Evolutionary conservation across 1,139 yeast genomes (phyloP).

Genomic region (Pichia kudriavzevii): DNA sequence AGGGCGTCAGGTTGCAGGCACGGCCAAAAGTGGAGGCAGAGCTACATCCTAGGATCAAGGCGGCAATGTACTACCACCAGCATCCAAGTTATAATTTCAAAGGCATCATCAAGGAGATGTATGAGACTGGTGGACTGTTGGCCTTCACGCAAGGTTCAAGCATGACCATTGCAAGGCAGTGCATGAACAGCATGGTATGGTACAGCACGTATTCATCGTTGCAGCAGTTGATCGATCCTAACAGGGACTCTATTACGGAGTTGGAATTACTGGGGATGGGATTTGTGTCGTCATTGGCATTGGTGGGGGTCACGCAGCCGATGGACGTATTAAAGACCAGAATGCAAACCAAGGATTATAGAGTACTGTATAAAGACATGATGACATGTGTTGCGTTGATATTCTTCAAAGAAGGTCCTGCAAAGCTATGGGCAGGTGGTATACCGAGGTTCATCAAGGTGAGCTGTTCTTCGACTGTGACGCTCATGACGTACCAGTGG

Average conservation of each 20-base stretch:
- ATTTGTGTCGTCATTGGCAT: conserved; percentile 51
- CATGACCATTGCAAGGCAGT: conserved; percentile 75
- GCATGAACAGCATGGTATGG: conserved; percentile 73
- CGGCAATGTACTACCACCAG: conserved; percentile 37
- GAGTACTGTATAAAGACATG: conserved; percentile 56
- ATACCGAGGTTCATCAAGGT: conserved; percentile 75
- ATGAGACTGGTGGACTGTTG: conserved; percentile 60
- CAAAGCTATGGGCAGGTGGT: conserved; percentile 69
- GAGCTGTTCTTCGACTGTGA: conserved; percentile 70
- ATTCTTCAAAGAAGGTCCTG: conserved; percentile 59
- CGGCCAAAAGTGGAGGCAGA: conserved; percentile 5
- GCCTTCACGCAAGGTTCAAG: conserved; percentile 79
- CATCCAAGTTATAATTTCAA: conserved; percentile 49
- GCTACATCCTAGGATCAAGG: conserved; percentile 16
- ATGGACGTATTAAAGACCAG: conserved; percentile 84
- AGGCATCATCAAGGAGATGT: conserved; percentile 57
- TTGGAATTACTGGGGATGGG: conserved; percentile 37
- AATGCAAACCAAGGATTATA: conserved; percentile 71
- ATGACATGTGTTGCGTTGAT: conserved; percentile 67
- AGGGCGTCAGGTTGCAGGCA: conserved; percentile 7
- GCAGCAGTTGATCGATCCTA: conserved; percentile 61
- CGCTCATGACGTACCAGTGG: conserved; percentile 60
- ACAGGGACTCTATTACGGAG: conserved; percentile 26
- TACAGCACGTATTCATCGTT: conserved; percentile 75
- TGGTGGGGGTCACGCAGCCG: conserved; percentile 80